Evolutionary conservation across 352 stramenopile genomes (phyloP).

Genomic region (Phytophthora idaei): DNA sequence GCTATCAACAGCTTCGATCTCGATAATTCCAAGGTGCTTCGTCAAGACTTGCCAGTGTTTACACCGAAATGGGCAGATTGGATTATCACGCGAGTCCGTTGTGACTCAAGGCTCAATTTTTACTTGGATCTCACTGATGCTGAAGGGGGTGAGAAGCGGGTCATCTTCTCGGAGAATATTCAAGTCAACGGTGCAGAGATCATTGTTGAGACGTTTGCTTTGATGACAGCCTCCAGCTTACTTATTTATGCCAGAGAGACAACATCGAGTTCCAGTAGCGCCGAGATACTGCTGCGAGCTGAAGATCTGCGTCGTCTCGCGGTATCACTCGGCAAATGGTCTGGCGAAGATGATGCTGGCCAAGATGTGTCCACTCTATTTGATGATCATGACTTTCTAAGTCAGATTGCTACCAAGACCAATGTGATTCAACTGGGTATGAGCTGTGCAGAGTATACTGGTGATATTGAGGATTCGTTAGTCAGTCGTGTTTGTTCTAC

Average conservation of each 20-base stretch:
- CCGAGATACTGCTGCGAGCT: slow-evolving; percentile 25
- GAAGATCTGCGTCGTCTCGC: slow-evolving; percentile 32
- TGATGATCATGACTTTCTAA: slow-evolving; percentile 43
- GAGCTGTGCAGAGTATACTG: slow-evolving; percentile 8
- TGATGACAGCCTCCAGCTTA: slow-evolving; percentile 27
- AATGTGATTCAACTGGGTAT: slow-evolving; percentile 42
- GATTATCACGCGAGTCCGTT: slow-evolving; percentile 37
- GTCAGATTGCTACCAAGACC: slow-evolving; percentile 31
- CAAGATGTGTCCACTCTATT: slow-evolving; percentile 29
- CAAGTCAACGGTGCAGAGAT: slow-evolving; percentile 15
- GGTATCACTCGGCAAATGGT: slow-evolving; percentile 11
- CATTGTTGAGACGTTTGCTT: slow-evolving; percentile 27
- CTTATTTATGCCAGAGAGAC: slow-evolving; percentile 24
- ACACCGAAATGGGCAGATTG: slow-evolving; percentile 48
- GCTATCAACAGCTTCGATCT: slow-evolving; percentile 32
- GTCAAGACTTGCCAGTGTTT: slow-evolving; percentile 38
- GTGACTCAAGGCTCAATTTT: slow-evolving; percentile 25
- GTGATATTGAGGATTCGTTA: slow-evolving; percentile 3
- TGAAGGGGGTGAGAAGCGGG: slow-evolving; percentile 7
- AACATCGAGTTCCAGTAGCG: not conserved
- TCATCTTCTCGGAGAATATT: slow-evolving; percentile 33
- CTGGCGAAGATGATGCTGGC: not conserved
- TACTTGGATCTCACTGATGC: slow-evolving; percentile 38
- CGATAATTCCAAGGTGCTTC: slow-evolving; percentile 28
- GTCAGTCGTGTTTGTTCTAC: not conserved